Evolutionary conservation across 805 yeast genomes (phyloP), one percentile per base, ranked within the genome.

Genomic region (Metschnikowia hibisci): DNA sequence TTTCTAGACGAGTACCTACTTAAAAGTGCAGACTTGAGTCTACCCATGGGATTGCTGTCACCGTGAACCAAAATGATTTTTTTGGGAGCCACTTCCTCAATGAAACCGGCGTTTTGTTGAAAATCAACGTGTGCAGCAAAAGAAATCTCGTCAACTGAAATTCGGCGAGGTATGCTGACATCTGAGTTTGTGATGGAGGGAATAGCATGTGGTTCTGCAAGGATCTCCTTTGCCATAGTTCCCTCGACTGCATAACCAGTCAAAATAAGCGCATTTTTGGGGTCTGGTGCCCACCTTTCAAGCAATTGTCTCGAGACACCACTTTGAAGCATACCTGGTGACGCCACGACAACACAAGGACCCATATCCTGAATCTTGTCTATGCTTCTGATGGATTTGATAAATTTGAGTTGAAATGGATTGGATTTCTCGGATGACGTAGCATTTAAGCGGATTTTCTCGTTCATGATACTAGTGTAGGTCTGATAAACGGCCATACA

Each of bases 111-210:
- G 54, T 93, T 93, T 58, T 93, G 96, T 55, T 86, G 88, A 63
- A 84, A 93, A 61, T 93, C 99, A 16, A 93, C 99, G 64, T 93
- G 99, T 0, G 99, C 99, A n/a, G 99, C 98, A 73, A 93, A 93
- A 1, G 98, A 90, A 4, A 93, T 84, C 63, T 93, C 99, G 51
- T 91, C 97, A 13, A 93, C 82, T 36, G 77, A 78, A 43, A 95
- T 66, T 50, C 97, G 75, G 57, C 99, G 80, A 4, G 98, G 97
- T 32, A 93, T 84, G 46, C 80, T 77, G 14, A 82, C 67, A 47
- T 89, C 96, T 0, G 95, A 87, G 52, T 87, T 87, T n/a, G 73
- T 69, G 18, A 80, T 68, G 0, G 97, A 84, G 1, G 93, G 95
- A 38, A 93, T 87, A n/a, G 87, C 85, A 30, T 80, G 78, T 0